A percentile compares a stretch with the other conserved stretches of the same genome.
Evolutionary conservation across 495 filamentous ascomycete species (phyloP).

Genomic region (Hypomontagnella submonticulosa): DNA sequence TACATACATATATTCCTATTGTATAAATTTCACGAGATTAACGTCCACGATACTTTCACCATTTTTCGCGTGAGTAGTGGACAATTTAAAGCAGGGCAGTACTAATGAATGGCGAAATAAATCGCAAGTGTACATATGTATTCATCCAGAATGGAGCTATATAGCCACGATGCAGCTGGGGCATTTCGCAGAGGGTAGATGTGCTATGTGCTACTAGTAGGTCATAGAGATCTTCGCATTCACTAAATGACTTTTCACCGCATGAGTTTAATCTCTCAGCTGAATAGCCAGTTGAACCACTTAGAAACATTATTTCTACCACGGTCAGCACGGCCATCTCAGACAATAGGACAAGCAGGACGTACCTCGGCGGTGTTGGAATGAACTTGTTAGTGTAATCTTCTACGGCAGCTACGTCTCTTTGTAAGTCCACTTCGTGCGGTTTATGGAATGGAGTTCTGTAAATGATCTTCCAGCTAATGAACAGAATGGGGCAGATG

Average conservation of each 20-base stretch:
- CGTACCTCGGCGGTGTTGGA: conserved; percentile 66
- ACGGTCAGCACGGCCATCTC: background rate
- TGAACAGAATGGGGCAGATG: conserved; percentile 66
- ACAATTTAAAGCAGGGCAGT: too few species aligned
- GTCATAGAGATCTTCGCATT: background rate
- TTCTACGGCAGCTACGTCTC: conserved; percentile 76
- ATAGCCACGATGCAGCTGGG: background rate
- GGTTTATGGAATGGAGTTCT: conserved; percentile 67
- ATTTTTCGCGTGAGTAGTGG: too few species aligned
- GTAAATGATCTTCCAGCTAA: conserved; percentile 77
- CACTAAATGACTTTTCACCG: background rate
- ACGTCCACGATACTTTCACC: too few species aligned
- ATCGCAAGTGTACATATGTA: too few species aligned
- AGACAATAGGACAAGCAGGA: conserved; percentile 15
- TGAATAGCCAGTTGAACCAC: conserved; percentile 38
- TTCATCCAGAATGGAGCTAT: background rate
- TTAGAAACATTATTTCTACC: conserved; percentile 29
- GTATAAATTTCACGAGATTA: too few species aligned
- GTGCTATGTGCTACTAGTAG: background rate
- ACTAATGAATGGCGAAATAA: background rate
- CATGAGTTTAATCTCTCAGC: conserved; percentile 1
- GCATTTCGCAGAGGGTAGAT: background rate
- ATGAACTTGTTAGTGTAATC: conserved; percentile 76
- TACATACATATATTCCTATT: too few species aligned
- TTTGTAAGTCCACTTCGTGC: conserved; percentile 70